Evolutionary conservation across 2,329 filamentous ascomycete species (phyloP), one percentile per base, ranked within the genome.

Genomic region (Ilyonectria sp.): DNA sequence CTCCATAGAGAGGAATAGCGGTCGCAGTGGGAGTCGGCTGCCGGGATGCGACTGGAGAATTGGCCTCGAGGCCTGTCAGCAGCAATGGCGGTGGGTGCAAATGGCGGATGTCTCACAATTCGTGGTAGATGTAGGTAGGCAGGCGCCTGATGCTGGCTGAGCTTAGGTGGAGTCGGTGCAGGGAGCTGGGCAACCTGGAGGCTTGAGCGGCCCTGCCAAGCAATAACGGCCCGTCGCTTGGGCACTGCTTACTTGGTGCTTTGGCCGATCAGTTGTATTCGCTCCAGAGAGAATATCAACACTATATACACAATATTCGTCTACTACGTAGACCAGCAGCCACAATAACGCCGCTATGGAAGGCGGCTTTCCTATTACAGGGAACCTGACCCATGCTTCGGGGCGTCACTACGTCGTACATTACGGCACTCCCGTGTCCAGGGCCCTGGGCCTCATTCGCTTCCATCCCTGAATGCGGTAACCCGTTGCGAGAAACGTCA

Each of bases 1-100:
- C 64, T 68, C 70, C 67, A 75, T 74, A 49, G 31, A 35, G 47
- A 55, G 43, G 69, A 66, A 43, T 43, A 53, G 60, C 37, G 58
- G 63, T 26, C 53, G 56, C 57, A 49, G 29, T 52, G 47, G 19
- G 23, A 17, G 21, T 31, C 33, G 50, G 29, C 23, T 23, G n/a
- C 23, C 9, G 50, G 43, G 37, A 21, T 10, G 26, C 43, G 17
- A 19, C 19, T n/a, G 17, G 29, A 33, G 29, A 7, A 21, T 9
- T 1, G 6, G 2, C 6, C 21, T 53, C 29, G 11, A n/a, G 31
- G 10, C 33, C 11, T 10, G 31, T 19, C n/a, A 13, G 6, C n/a
- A 19, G 33, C 33, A 31, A 10, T 19, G 50, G 50, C 13, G n/a
- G 21, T 53, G 29, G 49, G 13, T 37, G 29, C 13, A 8, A 35